These are phyloP conservation scores for Neofusicoccum cordaticola DNA, from an alignment of 2,329 filamentous ascomycete species.

Conservation along the genomic window DNA sequence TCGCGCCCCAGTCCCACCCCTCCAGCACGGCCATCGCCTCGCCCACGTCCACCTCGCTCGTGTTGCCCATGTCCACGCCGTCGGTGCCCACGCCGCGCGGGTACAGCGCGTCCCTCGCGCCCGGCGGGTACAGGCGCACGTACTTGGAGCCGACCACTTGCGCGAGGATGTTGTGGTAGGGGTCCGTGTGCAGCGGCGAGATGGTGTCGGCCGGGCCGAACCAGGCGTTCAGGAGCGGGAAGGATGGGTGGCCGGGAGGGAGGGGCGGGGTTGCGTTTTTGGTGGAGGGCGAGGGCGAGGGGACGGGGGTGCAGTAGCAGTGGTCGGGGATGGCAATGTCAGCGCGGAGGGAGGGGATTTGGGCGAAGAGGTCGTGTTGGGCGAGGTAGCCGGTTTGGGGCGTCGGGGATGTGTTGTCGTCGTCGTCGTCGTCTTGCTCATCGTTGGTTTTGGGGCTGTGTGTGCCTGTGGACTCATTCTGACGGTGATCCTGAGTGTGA, in stretches of 20 bases:
- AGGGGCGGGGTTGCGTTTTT: slow-evolving; percentile 26
- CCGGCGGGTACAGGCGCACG: slow-evolving; percentile 78
- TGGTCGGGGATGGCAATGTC: slow-evolving; percentile 83
- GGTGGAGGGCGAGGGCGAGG: slow-evolving; percentile 28
- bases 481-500: neutral
- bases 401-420: neutral
- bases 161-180: slow-evolving; percentile 86
- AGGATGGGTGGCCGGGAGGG: slow-evolving; percentile 26
- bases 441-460: too few species aligned
- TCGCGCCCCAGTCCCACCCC: slow-evolving; percentile 24
- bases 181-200: slow-evolving; percentile 89
- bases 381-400: slow-evolving; percentile 72
- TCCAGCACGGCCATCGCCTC: slow-evolving; percentile 56
- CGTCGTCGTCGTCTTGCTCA: neutral
- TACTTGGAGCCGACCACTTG: slow-evolving; percentile 93
- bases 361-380: slow-evolving; percentile 81
- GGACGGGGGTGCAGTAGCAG: slow-evolving; percentile 70
- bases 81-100: slow-evolving; percentile 60
- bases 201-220: slow-evolving; percentile 85
- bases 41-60: slow-evolving; percentile 74
- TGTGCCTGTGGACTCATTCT: neutral
- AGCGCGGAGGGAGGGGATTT: slow-evolving; percentile 71
- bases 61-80: slow-evolving; percentile 90
- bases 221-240: slow-evolving; percentile 82
- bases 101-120: slow-evolving; percentile 56